Evolutionary conservation across 2,329 filamentous ascomycete genomes (phyloP).

Genomic region (Apiospora marii): DNA sequence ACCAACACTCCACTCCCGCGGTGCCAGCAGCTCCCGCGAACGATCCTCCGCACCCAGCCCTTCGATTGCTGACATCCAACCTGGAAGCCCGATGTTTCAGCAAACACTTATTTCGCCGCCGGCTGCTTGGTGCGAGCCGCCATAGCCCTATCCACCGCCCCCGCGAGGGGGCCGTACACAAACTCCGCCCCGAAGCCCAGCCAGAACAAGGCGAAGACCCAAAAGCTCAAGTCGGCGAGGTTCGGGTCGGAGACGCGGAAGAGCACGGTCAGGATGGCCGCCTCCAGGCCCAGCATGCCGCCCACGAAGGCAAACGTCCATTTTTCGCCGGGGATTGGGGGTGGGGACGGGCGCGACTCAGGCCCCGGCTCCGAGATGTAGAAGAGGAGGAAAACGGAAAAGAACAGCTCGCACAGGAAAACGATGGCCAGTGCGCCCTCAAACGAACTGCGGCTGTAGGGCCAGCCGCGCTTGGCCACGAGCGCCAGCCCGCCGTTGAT

Average conservation of each 20-base stretch:
- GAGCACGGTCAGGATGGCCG: neutral
- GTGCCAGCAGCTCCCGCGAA: neutral
- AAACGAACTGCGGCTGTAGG: rapidly evolving
- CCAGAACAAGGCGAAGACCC: neutral
- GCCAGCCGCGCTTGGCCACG: neutral
- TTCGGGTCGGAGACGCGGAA: neutral
- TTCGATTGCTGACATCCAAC: no score
- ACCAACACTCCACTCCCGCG: no score
- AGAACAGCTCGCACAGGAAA: neutral
- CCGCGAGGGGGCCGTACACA: neutral
- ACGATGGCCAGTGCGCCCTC: rapidly evolving
- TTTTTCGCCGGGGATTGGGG: no score
- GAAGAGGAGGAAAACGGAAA: no score
- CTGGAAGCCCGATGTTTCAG: no score
- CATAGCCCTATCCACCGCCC: neutral
- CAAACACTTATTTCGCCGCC: neutral
- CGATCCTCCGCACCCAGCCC: neutral
- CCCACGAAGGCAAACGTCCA: neutral
- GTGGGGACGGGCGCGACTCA: neutral
- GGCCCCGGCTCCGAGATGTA: neutral
- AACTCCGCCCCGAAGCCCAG: neutral
- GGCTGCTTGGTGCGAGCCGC: neutral
- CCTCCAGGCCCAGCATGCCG: neutral
- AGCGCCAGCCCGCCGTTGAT: neutral
- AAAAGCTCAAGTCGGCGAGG: neutral